Conservation (phyloP, 352 stramenopile species). For the Globisporangium cederbergense region DNA sequence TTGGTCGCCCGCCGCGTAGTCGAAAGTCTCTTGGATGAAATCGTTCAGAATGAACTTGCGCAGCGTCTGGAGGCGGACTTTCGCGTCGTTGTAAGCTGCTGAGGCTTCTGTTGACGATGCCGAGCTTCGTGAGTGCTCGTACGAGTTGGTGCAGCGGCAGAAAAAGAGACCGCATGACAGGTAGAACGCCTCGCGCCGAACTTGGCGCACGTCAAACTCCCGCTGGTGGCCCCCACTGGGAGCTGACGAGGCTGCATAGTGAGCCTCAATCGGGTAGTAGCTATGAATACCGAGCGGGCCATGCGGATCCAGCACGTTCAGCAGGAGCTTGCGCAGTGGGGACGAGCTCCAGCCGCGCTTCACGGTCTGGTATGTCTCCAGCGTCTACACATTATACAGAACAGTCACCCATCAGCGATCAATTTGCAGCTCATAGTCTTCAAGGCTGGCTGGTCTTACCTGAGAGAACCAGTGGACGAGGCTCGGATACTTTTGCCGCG, state of each 20-base stretch:
- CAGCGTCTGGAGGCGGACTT: constrained; percentile 29
- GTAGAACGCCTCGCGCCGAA: constrained; percentile 80
- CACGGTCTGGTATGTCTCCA: constrained; percentile 78
- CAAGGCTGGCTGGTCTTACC: constrained; percentile 30
- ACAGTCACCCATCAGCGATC: too few relatives aligned
- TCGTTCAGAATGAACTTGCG: constrained; percentile 57
- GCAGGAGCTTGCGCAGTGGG: constrained; percentile 60
- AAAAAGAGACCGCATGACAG: constrained; percentile 67
- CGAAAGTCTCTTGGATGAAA: constrained; percentile 51
- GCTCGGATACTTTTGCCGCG: constrained; percentile 76
- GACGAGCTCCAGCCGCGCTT: constrained; percentile 53
- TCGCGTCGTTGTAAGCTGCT: constrained; percentile 5
- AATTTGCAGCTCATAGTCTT: too few relatives aligned
- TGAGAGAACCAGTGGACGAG: constrained; percentile 81
- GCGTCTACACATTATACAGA: constrained; percentile 34
- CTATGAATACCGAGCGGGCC: constrained; percentile 75
- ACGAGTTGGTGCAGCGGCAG: constrained; percentile 60
- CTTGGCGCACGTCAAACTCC: constrained; percentile 34
- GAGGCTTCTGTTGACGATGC: not conserved
- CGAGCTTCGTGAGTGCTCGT: constrained; percentile 41
- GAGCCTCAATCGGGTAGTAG: constrained; percentile 68
- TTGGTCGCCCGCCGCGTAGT: constrained; percentile 22
- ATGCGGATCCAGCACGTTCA: constrained; percentile 78
- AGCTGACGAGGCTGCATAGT: not conserved
- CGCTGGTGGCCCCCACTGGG: not conserved